These are phyloP conservation scores for Trypanosoma cruzi DNA, from an alignment of 208 protist species.

Conservation along the genomic window DNA sequence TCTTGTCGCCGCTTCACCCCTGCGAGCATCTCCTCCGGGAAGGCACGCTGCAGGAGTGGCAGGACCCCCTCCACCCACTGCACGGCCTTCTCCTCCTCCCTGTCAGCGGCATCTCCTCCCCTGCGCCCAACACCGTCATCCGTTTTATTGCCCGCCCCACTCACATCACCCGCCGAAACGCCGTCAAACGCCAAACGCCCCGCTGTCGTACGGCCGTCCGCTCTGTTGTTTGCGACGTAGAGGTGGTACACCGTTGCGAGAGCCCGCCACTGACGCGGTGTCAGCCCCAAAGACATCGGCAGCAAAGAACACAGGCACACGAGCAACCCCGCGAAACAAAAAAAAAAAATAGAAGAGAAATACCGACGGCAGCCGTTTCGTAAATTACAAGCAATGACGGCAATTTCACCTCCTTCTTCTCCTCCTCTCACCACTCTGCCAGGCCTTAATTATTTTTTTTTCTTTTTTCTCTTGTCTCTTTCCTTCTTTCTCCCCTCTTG, in stretches of 20 bases:
- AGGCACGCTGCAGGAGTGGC: conserved; percentile 27
- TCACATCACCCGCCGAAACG: background rate
- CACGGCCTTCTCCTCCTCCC: conserved; percentile 12
- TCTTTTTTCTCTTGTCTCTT: too few relatives aligned
- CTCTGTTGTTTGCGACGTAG: conserved; percentile 2
- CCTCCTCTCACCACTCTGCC: too few relatives aligned
- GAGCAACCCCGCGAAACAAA: too few relatives aligned
- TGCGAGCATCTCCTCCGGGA: conserved; percentile 13
- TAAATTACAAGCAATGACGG: too few relatives aligned
- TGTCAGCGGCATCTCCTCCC: background rate
- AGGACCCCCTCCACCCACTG: conserved; percentile 20
- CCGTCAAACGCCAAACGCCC: background rate
- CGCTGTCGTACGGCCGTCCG: background rate
- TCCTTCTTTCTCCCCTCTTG: too few relatives aligned
- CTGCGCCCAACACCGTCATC: background rate
- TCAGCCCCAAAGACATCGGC: background rate
- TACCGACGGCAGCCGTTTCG: too few relatives aligned
- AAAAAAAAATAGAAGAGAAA: background rate
- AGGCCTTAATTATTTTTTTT: too few relatives aligned
- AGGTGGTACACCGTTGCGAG: conserved; percentile 29
- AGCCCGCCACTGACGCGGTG: conserved; percentile 26
- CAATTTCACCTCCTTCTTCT: too few relatives aligned
- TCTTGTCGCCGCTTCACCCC: background rate
- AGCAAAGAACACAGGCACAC: background rate
- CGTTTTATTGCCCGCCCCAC: background rate